Evolutionary conservation across 345 rosid species (phyloP), one percentile per base, ranked within the genome.

Genomic region (Eucalyptus rudis): DNA sequence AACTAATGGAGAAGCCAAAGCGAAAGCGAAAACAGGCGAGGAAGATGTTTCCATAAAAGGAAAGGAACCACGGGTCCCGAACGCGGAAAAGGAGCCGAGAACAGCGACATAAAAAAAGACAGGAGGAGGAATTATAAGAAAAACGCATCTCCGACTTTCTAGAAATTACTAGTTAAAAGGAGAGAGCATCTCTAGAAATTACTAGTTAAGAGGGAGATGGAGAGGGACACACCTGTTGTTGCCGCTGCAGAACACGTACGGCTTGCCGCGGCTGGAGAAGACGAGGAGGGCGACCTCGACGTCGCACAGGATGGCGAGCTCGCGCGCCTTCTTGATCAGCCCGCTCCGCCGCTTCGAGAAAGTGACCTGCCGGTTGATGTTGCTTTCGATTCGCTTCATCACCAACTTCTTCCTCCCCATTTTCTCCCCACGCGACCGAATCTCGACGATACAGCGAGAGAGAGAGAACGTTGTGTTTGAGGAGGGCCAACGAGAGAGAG

Each of bases 261-360:
- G 95, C 87, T 84, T 90, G 45, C 96, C 96, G 86, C 93, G 86
- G 88, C 89, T 87, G 88, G 98, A 95, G 92, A 93, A 94, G 91
- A 95, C 86, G 87, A 96, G 51, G 87, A 95, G 87, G 86, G 94
- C 96, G 80, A 95, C 90, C 88, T 95, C 91, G 36, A 93, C 94
- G 89, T 96, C 97, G 90, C 97, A 95, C 80, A 95, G 97, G 88
- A 96, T 50, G 36, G 97, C 92, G 88, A 96, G 95, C 64, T 96
- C 95, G 4, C 91, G 91, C 89, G 97, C 96, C 89, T 95, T 96
- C 90, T 95, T 95, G 80, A 95, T 91, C 91, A 95, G 93, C 47
- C 98, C 97, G 80, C 58, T 90, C 17, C 97, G 93, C 44, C 98
- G 87, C 90, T 96, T 96, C 4, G 94, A 94, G 90, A 96, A 96